Conservation (phyloP, 2,329 filamentous ascomycete genomes). For the Fusarium sp. region DNA sequence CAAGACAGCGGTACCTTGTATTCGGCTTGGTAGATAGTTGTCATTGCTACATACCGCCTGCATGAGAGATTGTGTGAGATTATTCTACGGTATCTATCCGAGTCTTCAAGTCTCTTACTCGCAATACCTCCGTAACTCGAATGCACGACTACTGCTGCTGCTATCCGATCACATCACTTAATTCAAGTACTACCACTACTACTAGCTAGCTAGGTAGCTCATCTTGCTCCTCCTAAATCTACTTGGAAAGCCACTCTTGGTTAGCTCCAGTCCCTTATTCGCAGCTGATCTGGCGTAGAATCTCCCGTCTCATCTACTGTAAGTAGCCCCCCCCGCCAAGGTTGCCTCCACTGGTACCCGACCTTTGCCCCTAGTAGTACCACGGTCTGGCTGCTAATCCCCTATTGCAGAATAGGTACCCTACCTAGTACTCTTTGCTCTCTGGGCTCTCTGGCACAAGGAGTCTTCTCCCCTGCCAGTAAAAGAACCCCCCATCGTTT, state of each 20-base stretch:
- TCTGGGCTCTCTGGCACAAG: slow-evolving; percentile 22
- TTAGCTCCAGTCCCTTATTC: slow-evolving; percentile 24
- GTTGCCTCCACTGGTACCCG: slow-evolving; percentile 31
- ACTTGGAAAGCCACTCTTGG: slow-evolving; percentile 9
- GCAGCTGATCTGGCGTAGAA: slow-evolving; percentile 35
- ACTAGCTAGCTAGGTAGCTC: slow-evolving; percentile 1
- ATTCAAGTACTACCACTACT: background rate
- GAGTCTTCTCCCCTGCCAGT: slow-evolving; percentile 31
- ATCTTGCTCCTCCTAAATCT: slow-evolving; percentile 17
- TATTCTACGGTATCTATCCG: background rate
- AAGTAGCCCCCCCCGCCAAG: slow-evolving; percentile 27
- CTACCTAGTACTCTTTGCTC: slow-evolving; percentile 9
- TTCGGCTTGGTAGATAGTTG: slow-evolving; percentile 16
- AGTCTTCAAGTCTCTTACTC: background rate
- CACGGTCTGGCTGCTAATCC: slow-evolving; percentile 27
- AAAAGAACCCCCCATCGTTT: slow-evolving; percentile 21
- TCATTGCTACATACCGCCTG: slow-evolving; percentile 2
- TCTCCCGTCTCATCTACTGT: slow-evolving; percentile 20
- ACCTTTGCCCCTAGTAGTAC: slow-evolving; percentile 37
- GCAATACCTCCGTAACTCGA: no score
- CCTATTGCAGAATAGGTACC: slow-evolving; percentile 32
- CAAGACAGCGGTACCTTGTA: slow-evolving; percentile 29
- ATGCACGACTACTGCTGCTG: slow-evolving; percentile 15
- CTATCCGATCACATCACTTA: slow-evolving; percentile 21
- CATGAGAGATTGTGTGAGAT: no score